Percentiles rank a stretch among this genome's conserved stretches.
Evolutionary conservation across 805 yeast genomes (phyloP).

Genomic region (Cyberlindnera maclurae): DNA sequence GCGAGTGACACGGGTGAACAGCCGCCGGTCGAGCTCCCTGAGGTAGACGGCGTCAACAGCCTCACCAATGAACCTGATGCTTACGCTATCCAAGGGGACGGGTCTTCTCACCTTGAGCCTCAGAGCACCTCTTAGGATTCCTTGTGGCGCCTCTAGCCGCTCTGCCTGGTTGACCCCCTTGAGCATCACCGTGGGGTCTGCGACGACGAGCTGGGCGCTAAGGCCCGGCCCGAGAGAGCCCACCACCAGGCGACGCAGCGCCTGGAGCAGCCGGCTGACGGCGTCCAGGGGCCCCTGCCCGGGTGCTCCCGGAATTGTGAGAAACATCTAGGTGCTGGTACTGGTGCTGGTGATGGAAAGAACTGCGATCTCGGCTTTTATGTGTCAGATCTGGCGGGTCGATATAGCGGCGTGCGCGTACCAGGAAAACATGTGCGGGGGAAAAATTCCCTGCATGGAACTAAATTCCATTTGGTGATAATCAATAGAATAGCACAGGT

Average conservation of each 20-base stretch:
- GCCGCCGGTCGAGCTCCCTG: constrained; percentile 1
- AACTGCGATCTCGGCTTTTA: too few species aligned
- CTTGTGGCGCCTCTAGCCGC: constrained; percentile 8
- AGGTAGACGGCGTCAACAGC: constrained; percentile 6
- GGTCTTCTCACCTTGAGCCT: constrained; percentile 7
- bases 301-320: too few species aligned
- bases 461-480: too few species aligned
- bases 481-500: too few species aligned
- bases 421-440: too few species aligned
- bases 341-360: too few species aligned
- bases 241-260: background rate
- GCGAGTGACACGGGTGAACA: constrained; percentile 1
- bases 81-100: constrained; percentile 8
- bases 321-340: too few species aligned
- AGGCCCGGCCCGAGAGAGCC: constrained; percentile 5
- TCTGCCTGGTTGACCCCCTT: constrained; percentile 16
- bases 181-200: constrained; percentile 12
- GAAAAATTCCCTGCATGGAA: too few species aligned
- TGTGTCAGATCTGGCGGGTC: too few species aligned
- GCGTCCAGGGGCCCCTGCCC: too few species aligned
- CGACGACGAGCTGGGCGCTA: constrained; percentile 5
- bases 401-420: too few species aligned
- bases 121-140: constrained; percentile 11
- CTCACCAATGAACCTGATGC: constrained; percentile 13
- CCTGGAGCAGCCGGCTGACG: too few species aligned